Conservation (phyloP, 208 protist species). For the Trypanosoma brucei region DNA sequence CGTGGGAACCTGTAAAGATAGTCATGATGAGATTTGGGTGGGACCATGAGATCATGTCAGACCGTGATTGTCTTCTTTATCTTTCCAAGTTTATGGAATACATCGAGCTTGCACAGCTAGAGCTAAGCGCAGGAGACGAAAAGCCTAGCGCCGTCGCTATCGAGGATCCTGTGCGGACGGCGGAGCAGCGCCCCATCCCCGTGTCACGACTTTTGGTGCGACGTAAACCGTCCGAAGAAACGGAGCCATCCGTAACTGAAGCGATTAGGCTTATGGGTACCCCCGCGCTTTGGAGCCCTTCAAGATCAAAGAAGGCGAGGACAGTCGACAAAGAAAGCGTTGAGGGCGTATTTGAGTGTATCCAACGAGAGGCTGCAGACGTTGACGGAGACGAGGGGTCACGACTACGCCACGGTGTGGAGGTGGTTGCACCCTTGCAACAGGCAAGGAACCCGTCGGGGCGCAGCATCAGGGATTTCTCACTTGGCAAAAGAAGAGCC, state of each 20-base stretch:
- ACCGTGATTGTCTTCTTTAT: conserved; percentile 79
- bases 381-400: conserved; percentile 67
- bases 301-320: conserved; percentile 37
- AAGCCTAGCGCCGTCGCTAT: conserved; percentile 58
- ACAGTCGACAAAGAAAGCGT: conserved; percentile 36
- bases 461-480: conserved; percentile 73
- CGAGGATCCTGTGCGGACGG: conserved; percentile 43
- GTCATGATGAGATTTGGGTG: conserved; percentile 79
- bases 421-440: conserved; percentile 42
- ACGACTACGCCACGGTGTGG: conserved; percentile 54
- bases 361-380: conserved; percentile 45
- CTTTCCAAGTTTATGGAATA: conserved; percentile 72
- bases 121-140: conserved; percentile 34
- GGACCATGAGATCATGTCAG: conserved; percentile 59
- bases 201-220: conserved; percentile 72
- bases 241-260: conserved; percentile 86
- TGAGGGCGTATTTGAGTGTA: conserved; percentile 39
- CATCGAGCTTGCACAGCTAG: conserved; percentile 79
- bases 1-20: conserved; percentile 85
- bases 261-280: conserved; percentile 81
- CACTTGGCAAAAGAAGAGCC: conserved; percentile 43
- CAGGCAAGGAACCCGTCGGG: conserved; percentile 65
- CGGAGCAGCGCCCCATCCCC: conserved; percentile 44
- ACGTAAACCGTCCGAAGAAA: conserved; percentile 41
- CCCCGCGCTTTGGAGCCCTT: conserved; percentile 45